Evolutionary conservation across 2,329 filamentous ascomycete species (phyloP), one percentile per base, ranked within the genome.

Genomic region (Colletotrichum kahawae): DNA sequence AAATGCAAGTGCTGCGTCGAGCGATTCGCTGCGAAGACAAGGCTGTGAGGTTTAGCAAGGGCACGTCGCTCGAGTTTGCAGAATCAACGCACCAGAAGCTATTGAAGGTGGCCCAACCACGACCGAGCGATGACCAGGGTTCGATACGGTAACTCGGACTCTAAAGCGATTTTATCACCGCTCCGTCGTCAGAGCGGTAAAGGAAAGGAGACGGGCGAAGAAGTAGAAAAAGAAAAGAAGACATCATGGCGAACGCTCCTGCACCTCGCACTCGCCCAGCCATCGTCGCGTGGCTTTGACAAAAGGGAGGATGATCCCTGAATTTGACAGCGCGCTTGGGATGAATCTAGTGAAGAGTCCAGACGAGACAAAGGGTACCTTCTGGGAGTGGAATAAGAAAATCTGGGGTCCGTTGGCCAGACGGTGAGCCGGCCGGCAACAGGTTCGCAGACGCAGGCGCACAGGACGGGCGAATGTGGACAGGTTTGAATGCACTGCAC

Each of bases 251-350:
- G 70, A 67, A 75, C 57, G 57, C 68, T 62, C 54, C 69, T 75
- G 69, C 73, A 59, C 33, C 69, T 75, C 63, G 64, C 31, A 65
- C 34, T 73, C 57, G 73, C 57, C 57, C 63, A 73, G 66, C 33
- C 63, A 73, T 73, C 43, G 36, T 75, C 73, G 73, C 73, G 57
- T 75, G 69, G 73, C 69, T 75, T 73, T 36, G 36, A 59, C 31
- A 64, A 51, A 68, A 75, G 69, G 73, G 63, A 75, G 73, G 57
- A 38, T 36, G 69, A 73, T 67, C 29, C 63, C 70, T 65, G 64
- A 57, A 64, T 64, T 57, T 68, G 63, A 64, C 72, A 63, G 63
- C 43, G 63, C 16, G 57, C 43, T 60, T 51, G 73, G 71, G 54
- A 56, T 54, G 24, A 48, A 59, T 57, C 60, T 67, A 67, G 71